Base-by-base conservation (phyloP, 2,329 filamentous ascomycete genomes). In the Ophiostoma tasmaniense region DNA sequence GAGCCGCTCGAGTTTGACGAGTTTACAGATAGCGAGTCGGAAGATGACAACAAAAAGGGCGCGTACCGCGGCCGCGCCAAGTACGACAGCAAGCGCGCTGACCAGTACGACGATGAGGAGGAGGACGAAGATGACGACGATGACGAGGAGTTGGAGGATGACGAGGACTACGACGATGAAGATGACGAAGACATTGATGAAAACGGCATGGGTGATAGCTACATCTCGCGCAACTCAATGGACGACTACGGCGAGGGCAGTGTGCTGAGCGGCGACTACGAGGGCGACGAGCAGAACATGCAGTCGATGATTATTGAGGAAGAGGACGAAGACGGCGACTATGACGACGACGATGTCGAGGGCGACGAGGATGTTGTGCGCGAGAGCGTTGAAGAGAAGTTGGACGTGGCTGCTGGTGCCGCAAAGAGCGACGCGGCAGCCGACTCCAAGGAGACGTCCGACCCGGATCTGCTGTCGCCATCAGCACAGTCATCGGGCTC, bases 1-100 rank as follows among this genome's bases (percentile, higher is more conserved):
- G 84, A 85, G 65, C 92, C 93, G 2, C 84, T 94, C 20, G 92
- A 96, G 66, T 80, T 97, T 33, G 91, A 93, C 59, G 91, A 97
- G 68, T 98, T 98, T 74, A 93, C 91, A 0, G 90, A 90, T 67
- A 96, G 90, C 62, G 93, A 95, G 71, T 88, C 84, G 39, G 85
- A 84, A 1, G 84, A 83, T 7, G 82, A 84, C 55, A 65, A 39
- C 20, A 37, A 39, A 22, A 69, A 39, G 25, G n/a, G 22, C 22
- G 59, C 17, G 30, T 65, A 50, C 68, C 37, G 42, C 25, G 35
- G 66, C 39, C 66, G 66, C 5, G 20, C 66, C n/a, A 62, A 59
- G 55, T 64, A 61, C 30, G 52, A 69, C 30, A 70, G 68, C 22
- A 68, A 67, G 28, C 37, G 30, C 1, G 52, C 17, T 0, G 11